phyloP scores from a whole-genome alignment of 2,329 filamentous ascomycete species.

The Venturia nashicola region DNA sequence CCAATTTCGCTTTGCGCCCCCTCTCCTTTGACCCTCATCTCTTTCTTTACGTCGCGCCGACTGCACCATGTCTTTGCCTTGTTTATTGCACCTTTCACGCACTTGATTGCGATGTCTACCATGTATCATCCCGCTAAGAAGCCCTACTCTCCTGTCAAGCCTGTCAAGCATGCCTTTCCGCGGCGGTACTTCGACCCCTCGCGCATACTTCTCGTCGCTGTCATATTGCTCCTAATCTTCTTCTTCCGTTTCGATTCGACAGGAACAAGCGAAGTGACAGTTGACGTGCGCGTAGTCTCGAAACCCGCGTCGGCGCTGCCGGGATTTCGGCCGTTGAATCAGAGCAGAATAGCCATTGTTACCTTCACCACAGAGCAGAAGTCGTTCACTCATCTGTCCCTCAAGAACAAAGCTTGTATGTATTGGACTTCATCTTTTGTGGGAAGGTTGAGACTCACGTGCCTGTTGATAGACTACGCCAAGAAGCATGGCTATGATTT shows the following conservation, averaged over 20 bases:
- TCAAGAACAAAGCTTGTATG: constrained; percentile 26
- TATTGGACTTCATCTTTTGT: neutral
- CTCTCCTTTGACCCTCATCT: neutral
- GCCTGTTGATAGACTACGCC: constrained; percentile 21
- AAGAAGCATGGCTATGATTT: constrained; percentile 28
- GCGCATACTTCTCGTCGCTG: neutral
- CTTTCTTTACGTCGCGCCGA: neutral
- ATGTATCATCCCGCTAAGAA: neutral
- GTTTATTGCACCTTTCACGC: neutral
- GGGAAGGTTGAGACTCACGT: neutral
- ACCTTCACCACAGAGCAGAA: constrained; percentile 25
- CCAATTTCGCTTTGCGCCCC: neutral
- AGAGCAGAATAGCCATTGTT: constrained; percentile 19
- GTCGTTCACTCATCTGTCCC: constrained; percentile 23
- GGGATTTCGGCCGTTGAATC: constrained; percentile 9
- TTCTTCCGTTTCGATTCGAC: constrained; percentile 1
- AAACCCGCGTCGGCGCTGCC: neutral
- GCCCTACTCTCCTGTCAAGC: constrained; percentile 3
- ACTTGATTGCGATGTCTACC: neutral
- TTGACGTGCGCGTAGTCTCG: neutral
- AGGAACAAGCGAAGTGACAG: neutral
- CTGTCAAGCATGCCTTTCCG: constrained; percentile 1
- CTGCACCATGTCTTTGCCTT: neutral
- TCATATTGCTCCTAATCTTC: constrained; percentile 6
- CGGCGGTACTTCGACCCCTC: neutral